phyloP scores from a whole-genome alignment of 163 green algal species.

The Scenedesmus sp. region DNA sequence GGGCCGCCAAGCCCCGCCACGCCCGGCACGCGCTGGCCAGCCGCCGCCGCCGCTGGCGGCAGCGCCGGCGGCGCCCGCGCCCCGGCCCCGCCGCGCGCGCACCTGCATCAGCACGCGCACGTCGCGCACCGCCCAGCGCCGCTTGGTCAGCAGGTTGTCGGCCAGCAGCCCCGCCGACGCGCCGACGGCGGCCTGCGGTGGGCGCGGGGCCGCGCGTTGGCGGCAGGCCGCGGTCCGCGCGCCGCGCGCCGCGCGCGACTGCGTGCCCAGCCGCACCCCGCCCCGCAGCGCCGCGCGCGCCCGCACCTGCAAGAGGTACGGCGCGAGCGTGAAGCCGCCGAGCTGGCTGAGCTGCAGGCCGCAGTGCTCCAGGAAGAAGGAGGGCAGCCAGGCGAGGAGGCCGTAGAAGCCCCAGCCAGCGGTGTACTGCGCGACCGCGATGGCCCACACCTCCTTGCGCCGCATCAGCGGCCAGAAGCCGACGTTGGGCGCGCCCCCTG shows the following conservation, averaged over 20 bases:
- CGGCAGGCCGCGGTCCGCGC: too few species aligned
- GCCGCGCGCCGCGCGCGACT: too few species aligned
- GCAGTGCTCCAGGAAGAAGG: slow-evolving; percentile 72
- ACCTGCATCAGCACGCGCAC: slow-evolving; percentile 69
- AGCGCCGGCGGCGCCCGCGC: too few species aligned
- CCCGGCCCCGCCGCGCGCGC: neutral
- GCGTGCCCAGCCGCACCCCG: slow-evolving; percentile 21
- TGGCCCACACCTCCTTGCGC: slow-evolving; percentile 77
- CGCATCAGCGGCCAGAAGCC: slow-evolving; percentile 63
- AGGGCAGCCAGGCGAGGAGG: slow-evolving; percentile 84
- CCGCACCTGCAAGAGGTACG: slow-evolving; percentile 75
- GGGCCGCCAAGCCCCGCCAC: too few species aligned
- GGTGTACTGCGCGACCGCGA: slow-evolving; percentile 78
- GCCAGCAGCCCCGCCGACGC: slow-evolving; percentile 53
- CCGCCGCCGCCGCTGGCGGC: too few species aligned
- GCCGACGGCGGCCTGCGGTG: slow-evolving; percentile 46
- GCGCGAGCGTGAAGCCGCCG: slow-evolving; percentile 67
- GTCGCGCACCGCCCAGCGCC: slow-evolving; percentile 47
- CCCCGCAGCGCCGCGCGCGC: too few species aligned
- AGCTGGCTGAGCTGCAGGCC: slow-evolving; percentile 66
- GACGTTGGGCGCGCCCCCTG: slow-evolving; percentile 7
- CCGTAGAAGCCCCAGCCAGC: slow-evolving; percentile 69
- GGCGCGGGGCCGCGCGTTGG: too few species aligned
- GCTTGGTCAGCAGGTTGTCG: slow-evolving; percentile 65
- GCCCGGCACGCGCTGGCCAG: too few species aligned